These are phyloP conservation scores for Hymenoscyphus linearis DNA, from an alignment of 2,329 filamentous ascomycete genomes.

Conservation along the genomic window DNA sequence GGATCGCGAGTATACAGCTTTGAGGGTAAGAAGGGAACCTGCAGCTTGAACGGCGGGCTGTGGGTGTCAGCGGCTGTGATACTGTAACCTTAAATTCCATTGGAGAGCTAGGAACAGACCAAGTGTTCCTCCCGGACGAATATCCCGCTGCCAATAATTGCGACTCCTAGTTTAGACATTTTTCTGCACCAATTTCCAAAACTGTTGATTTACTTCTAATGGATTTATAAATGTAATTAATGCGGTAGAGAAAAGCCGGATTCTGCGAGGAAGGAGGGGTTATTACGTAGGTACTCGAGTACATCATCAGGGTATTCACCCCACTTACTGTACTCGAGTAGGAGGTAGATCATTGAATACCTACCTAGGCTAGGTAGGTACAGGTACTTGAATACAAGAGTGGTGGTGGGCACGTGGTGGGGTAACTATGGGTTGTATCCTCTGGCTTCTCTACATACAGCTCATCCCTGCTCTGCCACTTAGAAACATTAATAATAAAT, in stretches of 20 bases:
- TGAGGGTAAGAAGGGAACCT: conserved; percentile 44
- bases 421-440: too few species aligned
- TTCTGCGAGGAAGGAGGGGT: background rate
- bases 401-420: too few species aligned
- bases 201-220: background rate
- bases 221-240: background rate
- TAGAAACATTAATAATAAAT: too few species aligned
- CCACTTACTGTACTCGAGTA: background rate
- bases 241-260: background rate
- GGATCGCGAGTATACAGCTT: conserved; percentile 36
- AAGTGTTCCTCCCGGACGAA: conserved; percentile 56
- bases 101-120: conserved; percentile 31
- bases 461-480: too few species aligned
- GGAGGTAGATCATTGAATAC: background rate
- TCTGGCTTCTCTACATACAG: too few species aligned
- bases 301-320: background rate
- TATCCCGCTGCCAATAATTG: conserved; percentile 59
- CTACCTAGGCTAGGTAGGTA: too few species aligned
- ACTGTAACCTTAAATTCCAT: conserved; percentile 5
- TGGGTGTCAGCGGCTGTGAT: background rate
- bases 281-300: too few species aligned
- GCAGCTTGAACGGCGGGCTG: conserved; percentile 54
- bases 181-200: conserved; percentile 3
- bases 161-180: conserved; percentile 43
- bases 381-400: too few species aligned